Evolutionary conservation across 192 early-diverging fungal species (phyloP), one percentile per base, ranked within the genome.

Genomic region (Dispira simplex): DNA sequence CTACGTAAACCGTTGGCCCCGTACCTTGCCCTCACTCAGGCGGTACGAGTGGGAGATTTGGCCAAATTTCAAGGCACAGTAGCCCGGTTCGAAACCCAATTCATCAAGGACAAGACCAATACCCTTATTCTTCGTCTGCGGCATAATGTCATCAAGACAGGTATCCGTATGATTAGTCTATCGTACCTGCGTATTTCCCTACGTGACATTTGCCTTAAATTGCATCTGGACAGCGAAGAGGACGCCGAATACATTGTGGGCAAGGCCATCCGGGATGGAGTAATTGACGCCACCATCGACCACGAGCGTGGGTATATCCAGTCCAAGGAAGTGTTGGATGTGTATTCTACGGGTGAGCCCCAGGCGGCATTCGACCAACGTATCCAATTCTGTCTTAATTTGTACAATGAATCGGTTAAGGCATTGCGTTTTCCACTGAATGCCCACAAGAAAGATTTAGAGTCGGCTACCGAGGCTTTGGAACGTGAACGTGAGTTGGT

Each of bases 141-240:
- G 39, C 97, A 99, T 75, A 98, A 98, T 75, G 97, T 99, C 48
- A 99, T 99, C 81, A 97, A 97, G 79, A 89, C 97, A 12, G 97
- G 95, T 43, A 90, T 99, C 55, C 87, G 97, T 57, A 95, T 90
- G 88, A 95, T 99, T 70, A 89, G 85, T 71, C 64, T 94, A 59
- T 89, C 92, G 0, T 99, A 99, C 71, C 93, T 93, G n/a, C 84
- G 89, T 32, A 98, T 99, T 56, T 90, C 92, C 44, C 76, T 99
- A 58, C 77, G 89, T 13, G 97, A 99, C 70, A 93, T 98, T 52
- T 98, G 97, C 75, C 72, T 95, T 60, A 95, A 96, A 77, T 79
- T 99, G 57, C 92, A 96, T 65, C 70, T 99, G 71, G 95, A 99
- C 71, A 90, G 89, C 69, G 97, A 99, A 71, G 94, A 98, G 68